These are phyloP conservation scores for Termitomyces sp. DNA, from an alignment of 768 basidiomycete genomes.

Conservation along the genomic window DNA sequence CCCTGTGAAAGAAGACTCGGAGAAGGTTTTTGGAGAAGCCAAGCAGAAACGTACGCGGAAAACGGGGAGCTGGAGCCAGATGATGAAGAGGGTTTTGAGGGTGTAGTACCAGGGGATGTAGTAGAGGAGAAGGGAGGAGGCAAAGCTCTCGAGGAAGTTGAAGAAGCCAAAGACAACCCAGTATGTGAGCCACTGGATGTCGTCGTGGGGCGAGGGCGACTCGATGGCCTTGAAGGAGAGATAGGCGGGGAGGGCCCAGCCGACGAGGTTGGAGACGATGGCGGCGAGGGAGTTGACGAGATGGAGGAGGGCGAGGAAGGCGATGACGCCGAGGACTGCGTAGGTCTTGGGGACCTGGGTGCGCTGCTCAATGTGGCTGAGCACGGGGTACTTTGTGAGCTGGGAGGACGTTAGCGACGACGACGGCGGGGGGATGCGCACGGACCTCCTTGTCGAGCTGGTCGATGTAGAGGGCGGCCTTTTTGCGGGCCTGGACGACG, in stretches of 20 bases:
- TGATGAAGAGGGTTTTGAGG: constrained; percentile 86
- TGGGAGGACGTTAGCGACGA: constrained; percentile 25
- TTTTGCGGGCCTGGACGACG: constrained; percentile 79
- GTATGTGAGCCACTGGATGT: constrained; percentile 97
- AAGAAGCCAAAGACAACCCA: constrained; percentile 95
- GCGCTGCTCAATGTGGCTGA: constrained; percentile 82
- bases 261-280: constrained; percentile 91
- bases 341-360: constrained; percentile 94
- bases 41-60: constrained; percentile 62
- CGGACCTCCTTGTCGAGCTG: constrained; percentile 97
- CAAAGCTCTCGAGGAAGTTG: constrained; percentile 89
- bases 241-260: constrained; percentile 93
- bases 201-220: constrained; percentile 74
- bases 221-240: constrained; percentile 96
- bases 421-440: constrained; percentile 9
- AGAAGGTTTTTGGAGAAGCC: constrained; percentile 18
- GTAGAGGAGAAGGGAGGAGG: constrained; percentile 80
- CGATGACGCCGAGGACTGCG: constrained; percentile 69
- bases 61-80: constrained; percentile 88
- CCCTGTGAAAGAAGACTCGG: constrained; percentile 47
- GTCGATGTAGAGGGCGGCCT: constrained; percentile 74
- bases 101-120: constrained; percentile 95
- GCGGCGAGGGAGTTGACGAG: constrained; percentile 88
- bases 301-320: constrained; percentile 71
- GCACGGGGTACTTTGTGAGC: constrained; percentile 84